Conservation (phyloP, 139 green algal genomes). For the Mychonastes homosphaera region DNA sequence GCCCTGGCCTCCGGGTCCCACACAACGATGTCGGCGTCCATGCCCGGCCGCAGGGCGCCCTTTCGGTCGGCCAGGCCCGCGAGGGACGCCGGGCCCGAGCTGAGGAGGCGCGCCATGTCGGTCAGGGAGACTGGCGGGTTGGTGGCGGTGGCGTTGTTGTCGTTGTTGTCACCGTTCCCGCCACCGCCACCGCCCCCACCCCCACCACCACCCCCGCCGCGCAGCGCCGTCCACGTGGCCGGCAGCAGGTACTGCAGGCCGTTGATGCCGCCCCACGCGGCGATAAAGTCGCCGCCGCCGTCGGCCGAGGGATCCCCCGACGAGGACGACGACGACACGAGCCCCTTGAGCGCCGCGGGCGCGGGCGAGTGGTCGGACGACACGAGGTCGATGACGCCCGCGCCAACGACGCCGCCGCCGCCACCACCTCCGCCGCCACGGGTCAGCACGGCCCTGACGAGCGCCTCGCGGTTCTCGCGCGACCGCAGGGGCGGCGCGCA, state of each 20-base stretch:
- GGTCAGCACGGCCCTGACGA: slow-evolving; percentile 40
- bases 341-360: slow-evolving; percentile 55
- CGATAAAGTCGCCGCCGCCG: slow-evolving; percentile 77
- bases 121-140: slow-evolving; percentile 13
- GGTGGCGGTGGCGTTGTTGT: neutral
- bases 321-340: no score
- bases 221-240: slow-evolving; percentile 58
- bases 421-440: neutral
- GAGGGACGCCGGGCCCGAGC: slow-evolving; percentile 49
- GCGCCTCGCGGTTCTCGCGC: slow-evolving; percentile 41
- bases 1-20: slow-evolving; percentile 62
- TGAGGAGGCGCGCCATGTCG: slow-evolving; percentile 31
- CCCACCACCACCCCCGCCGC: slow-evolving; percentile 9
- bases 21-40: slow-evolving; percentile 84
- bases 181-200: slow-evolving; percentile 12
- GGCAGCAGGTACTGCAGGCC: slow-evolving; percentile 81
- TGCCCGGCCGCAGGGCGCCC: slow-evolving; percentile 49
- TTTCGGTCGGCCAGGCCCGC: slow-evolving; percentile 47
- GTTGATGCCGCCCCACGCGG: slow-evolving; percentile 87
- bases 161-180: neutral
- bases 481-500: slow-evolving; percentile 71
- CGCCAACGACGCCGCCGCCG: neutral
- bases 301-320: no score
- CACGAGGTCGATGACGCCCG: slow-evolving; percentile 16
- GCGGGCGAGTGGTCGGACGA: slow-evolving; percentile 86